Conservation (phyloP, 768 basidiomycete species). For the Leccinum subgranulosum region DNA sequence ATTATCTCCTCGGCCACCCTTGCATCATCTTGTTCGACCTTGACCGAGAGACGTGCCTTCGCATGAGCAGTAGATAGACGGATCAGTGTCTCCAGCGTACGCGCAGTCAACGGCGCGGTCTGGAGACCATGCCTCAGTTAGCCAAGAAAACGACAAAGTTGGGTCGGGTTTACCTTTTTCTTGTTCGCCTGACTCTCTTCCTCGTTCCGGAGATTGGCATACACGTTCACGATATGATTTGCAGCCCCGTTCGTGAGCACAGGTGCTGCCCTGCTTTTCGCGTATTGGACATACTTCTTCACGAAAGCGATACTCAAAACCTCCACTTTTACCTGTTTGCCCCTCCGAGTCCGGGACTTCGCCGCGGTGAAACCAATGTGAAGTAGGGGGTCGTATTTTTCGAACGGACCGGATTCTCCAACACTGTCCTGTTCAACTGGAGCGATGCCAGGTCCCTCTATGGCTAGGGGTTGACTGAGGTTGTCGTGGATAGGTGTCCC, state of each 20-base stretch:
- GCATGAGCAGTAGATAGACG: conserved; percentile 98
- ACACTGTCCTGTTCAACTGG: conserved; percentile 37
- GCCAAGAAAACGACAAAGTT: neutral
- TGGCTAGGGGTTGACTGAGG: conserved; percentile 80
- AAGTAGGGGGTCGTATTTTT: conserved; percentile 94
- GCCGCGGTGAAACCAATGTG: conserved; percentile 73
- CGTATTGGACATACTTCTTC: conserved; percentile 98
- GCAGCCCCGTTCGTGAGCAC: conserved; percentile 90
- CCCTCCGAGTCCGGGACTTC: conserved; percentile 51
- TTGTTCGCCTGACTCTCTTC: conserved; percentile 78
- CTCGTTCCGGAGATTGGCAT: conserved; percentile 89
- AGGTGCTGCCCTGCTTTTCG: conserved; percentile 85
- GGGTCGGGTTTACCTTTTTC: conserved; percentile 59
- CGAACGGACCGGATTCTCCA: conserved; percentile 68
- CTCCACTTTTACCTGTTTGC: conserved; percentile 66
- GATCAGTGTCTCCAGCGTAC: conserved; percentile 97
- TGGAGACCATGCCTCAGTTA: conserved; percentile 32
- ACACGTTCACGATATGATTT: conserved; percentile 90
- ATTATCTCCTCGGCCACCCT: conserved; percentile 91
- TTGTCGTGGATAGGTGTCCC: conserved; percentile 89
- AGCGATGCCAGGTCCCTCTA: conserved; percentile 66
- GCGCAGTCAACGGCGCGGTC: conserved; percentile 97
- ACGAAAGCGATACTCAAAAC: conserved; percentile 91
- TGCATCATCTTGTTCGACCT: conserved; percentile 84
- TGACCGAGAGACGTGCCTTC: conserved; percentile 84